A percentile compares a stretch with the other conserved stretches of the same genome.
These are phyloP conservation scores for Tranzscheliella williamsii DNA, from an alignment of 1,284 basidiomycete species.

Conservation along the genomic window DNA sequence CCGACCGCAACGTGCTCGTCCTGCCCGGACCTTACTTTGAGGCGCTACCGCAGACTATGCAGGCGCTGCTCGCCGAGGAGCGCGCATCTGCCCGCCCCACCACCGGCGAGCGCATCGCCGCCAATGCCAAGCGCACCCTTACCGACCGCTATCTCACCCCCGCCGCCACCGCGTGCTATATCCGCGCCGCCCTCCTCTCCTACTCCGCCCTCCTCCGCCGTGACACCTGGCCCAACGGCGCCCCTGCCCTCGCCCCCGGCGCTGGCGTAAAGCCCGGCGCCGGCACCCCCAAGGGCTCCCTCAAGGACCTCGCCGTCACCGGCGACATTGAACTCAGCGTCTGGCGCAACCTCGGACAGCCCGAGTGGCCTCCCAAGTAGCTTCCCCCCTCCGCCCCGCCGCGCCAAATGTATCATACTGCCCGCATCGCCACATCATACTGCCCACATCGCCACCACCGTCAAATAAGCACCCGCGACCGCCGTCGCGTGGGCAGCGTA, in stretches of 20 bases:
- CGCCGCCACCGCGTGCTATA: conserved; percentile 34
- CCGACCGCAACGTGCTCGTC: conserved; percentile 17
- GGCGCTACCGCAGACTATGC: conserved; percentile 6
- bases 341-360: conserved; percentile 36
- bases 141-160: conserved; percentile 41
- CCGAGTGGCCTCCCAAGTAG: conserved; percentile 36
- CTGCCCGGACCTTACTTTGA: conserved; percentile 12
- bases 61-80: conserved; percentile 8
- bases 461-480: too few species aligned
- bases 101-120: conserved; percentile 7
- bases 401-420: too few species aligned
- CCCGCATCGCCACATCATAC: too few species aligned
- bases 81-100: not conserved
- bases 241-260: conserved; percentile 6
- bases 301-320: conserved; percentile 26
- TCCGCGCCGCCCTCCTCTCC: conserved; percentile 29
- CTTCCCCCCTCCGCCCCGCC: not conserved
- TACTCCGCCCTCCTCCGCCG: conserved; percentile 12
- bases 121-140: conserved; percentile 23
- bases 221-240: conserved; percentile 5
- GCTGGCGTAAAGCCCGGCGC: conserved; percentile 29
- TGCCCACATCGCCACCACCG: too few species aligned
- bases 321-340: conserved; percentile 45
- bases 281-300: conserved; percentile 24
- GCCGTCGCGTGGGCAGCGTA: too few species aligned